phyloP scores from a whole-genome alignment of 208 protist species.

The Acanthamoeba royreba region DNA sequence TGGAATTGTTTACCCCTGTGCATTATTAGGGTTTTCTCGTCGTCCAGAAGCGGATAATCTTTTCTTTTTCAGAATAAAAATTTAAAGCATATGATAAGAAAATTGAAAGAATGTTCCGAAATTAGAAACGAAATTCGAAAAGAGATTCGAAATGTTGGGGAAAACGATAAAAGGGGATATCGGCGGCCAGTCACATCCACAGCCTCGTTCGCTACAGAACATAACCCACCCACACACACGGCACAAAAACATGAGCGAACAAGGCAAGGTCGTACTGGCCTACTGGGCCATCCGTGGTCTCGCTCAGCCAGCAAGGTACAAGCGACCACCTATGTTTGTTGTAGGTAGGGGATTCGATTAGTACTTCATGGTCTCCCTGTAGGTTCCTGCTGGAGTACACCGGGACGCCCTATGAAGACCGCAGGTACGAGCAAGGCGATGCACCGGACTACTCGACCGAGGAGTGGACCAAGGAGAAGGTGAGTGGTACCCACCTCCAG shows the following conservation, averaged over 20 bases:
- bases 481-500: not conserved
- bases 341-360: not conserved
- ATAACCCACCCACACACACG: not conserved
- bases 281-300: slow-evolving; percentile 1
- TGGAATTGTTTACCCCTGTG: too few species aligned
- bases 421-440: not conserved
- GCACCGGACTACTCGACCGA: not conserved
- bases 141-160: too few species aligned
- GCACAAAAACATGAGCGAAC: not conserved
- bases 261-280: not conserved
- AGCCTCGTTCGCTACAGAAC: not conserved
- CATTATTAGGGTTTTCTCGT: too few species aligned
- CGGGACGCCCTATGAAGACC: not conserved
- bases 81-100: too few species aligned
- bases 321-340: not conserved
- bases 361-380: not conserved
- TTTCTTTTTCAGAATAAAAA: too few species aligned
- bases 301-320: not conserved
- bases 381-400: slow-evolving; percentile 24
- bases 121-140: too few species aligned
- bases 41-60: too few species aligned
- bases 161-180: too few species aligned
- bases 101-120: too few species aligned
- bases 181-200: too few species aligned
- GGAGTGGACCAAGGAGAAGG: not conserved